These are phyloP conservation scores for Zymoseptoria pseudotritici DNA, from an alignment of 2,329 filamentous ascomycete species.

Conservation along the genomic window DNA sequence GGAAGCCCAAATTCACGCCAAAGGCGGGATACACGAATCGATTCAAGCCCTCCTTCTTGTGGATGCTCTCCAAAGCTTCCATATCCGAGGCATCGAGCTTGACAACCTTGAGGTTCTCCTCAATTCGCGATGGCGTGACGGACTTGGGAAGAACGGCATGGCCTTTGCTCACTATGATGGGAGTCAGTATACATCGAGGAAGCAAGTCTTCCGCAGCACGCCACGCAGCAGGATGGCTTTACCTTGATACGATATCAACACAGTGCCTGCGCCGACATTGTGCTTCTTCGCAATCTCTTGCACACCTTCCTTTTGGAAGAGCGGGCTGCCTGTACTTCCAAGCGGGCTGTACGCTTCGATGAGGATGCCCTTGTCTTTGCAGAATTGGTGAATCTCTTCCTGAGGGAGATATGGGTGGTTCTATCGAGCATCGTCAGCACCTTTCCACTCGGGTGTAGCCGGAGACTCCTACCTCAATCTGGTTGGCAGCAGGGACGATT, in stretches of 20 bases:
- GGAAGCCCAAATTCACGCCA: conserved; percentile 43
- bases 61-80: conserved; percentile 40
- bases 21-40: conserved; percentile 45
- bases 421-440: conserved; percentile 51
- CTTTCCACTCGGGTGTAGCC: background rate
- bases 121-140: conserved; percentile 52
- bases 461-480: conserved; percentile 8
- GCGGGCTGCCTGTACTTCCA: conserved; percentile 42
- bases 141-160: conserved; percentile 60
- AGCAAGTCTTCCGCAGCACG: background rate
- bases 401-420: conserved; percentile 66
- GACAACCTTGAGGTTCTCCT: conserved; percentile 61
- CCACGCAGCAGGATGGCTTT: conserved; percentile 29
- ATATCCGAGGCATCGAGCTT: conserved; percentile 58
- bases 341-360: conserved; percentile 60
- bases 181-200: background rate
- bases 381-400: conserved; percentile 63
- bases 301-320: conserved; percentile 43
- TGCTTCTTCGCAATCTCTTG: conserved; percentile 45
- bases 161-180: conserved; percentile 54
- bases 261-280: conserved; percentile 42
- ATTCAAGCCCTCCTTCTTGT: conserved; percentile 41
- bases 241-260: conserved; percentile 68
- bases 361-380: conserved; percentile 60
- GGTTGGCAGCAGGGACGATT: conserved; percentile 23